These are phyloP conservation scores for Acorus gramineus DNA, from an alignment of 106 monocot species.

Conservation along the genomic window DNA sequence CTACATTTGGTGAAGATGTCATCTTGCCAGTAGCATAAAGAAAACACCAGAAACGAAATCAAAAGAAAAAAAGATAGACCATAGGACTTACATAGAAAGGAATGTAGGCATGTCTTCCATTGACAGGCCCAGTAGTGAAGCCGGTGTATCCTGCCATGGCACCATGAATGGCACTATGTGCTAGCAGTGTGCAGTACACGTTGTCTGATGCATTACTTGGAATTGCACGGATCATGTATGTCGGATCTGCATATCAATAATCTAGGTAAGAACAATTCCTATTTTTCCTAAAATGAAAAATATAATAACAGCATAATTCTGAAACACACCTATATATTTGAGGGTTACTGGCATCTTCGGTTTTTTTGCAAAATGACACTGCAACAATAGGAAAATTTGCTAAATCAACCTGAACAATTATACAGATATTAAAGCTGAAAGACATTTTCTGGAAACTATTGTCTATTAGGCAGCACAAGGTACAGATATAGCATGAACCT, in stretches of 20 bases:
- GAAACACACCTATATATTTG: constrained; percentile 65
- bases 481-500: too few species aligned
- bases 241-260: constrained; percentile 49
- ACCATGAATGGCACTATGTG: constrained; percentile 89
- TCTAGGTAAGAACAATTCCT: background rate
- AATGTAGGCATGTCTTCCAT: constrained; percentile 90
- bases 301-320: background rate
- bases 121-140: constrained; percentile 78
- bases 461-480: too few species aligned
- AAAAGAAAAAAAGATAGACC: too few species aligned
- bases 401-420: too few species aligned
- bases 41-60: too few species aligned
- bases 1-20: too few species aligned
- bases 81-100: constrained; percentile 65
- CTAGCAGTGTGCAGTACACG: constrained; percentile 83
- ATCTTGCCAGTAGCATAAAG: too few species aligned
- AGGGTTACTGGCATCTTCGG: constrained; percentile 61
- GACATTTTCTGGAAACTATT: too few species aligned
- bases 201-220: constrained; percentile 92
- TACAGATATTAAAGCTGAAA: too few species aligned
- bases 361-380: constrained; percentile 58
- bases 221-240: constrained; percentile 93
- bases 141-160: constrained; percentile 95
- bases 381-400: constrained; percentile 4
- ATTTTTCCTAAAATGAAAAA: background rate